A percentile compares a stretch with the other conserved stretches of the same genome.
phyloP scores from a whole-genome alignment of 495 filamentous ascomycete species.

The Podospora anserina region DNA sequence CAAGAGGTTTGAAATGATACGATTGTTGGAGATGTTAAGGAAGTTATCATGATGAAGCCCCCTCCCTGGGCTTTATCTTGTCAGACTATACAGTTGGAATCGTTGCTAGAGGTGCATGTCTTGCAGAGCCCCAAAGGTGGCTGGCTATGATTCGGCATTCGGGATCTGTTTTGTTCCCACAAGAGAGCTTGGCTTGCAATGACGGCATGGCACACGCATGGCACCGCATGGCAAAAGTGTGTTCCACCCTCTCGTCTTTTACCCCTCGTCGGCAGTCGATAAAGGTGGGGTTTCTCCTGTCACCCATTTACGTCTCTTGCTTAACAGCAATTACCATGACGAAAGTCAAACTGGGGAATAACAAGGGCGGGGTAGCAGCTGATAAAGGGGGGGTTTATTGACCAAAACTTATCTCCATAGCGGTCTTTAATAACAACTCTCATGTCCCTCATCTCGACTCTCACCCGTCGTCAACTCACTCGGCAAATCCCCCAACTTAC shows the following conservation, averaged over 20 bases:
- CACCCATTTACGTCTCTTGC: neutral
- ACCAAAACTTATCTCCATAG: neutral
- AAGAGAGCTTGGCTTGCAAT: neutral
- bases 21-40: neutral
- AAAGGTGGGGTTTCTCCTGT: conserved; percentile 11
- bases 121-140: neutral
- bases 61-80: neutral
- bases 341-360: neutral
- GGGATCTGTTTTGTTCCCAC: neutral
- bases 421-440: neutral
- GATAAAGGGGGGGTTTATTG: neutral
- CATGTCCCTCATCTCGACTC: neutral
- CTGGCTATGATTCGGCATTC: neutral
- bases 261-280: conserved; percentile 22
- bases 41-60: no score
- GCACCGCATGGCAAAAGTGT: conserved; percentile 5
- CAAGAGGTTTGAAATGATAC: neutral
- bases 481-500: neutral
- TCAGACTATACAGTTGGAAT: neutral
- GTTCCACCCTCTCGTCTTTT: conserved; percentile 11
- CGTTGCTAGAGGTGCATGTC: neutral
- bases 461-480: neutral
- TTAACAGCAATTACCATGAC: conserved; percentile 4
- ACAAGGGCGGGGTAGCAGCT: neutral
- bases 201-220: neutral